Evolutionary conservation across 2,329 filamentous ascomycete species (phyloP), one percentile per base, ranked within the genome.

Genomic region (Cytospora piceicola): DNA sequence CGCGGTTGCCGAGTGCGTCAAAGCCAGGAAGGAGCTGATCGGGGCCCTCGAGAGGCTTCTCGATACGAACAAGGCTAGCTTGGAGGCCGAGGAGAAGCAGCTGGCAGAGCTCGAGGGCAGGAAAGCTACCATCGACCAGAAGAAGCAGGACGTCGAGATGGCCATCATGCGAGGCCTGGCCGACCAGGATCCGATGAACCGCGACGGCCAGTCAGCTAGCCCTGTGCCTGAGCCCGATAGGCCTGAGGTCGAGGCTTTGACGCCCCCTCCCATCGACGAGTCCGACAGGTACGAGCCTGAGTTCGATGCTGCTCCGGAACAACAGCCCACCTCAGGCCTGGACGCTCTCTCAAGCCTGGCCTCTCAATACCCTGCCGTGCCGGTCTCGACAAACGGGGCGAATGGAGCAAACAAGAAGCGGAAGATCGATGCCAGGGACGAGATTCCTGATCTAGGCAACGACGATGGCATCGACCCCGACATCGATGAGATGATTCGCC

Each of bases 71-170:
- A 88, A 89, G 58, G 79, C 83, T 2, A 88, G 89, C 42, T 80
- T 97, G 4, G 82, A 84, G 1, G 83, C 83, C 20, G 94, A 99
- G 65, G 87, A 93, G 72, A 78, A 82, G 5, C 83, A 90, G 42
- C 80, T 88, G n/a, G 75, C 82, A 8, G 85, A 90, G 20, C 78
- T 98, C 24, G 79, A 82, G 4, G 82, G 81, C n/a, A 88, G 90
- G 64, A 92, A 90, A 71, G 78, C 81, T 2, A 87, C 88, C 64
- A 92, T 93, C 20, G 94, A 97, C 71, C 80, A 83, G 22, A 94
- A 92, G 78, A 96, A 96, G 77, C 88, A 89, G 61, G 90, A 95
- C 57, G 93, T 99, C 9, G 95, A 99, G 77, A 88, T 94, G 70
- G 90, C 88, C 58, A 98, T 99, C 71, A 93, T 99, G 85, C 88